Base-by-base conservation (phyloP, 805 yeast genomes). In the Maudiozyma serrabonitensis region DNA sequence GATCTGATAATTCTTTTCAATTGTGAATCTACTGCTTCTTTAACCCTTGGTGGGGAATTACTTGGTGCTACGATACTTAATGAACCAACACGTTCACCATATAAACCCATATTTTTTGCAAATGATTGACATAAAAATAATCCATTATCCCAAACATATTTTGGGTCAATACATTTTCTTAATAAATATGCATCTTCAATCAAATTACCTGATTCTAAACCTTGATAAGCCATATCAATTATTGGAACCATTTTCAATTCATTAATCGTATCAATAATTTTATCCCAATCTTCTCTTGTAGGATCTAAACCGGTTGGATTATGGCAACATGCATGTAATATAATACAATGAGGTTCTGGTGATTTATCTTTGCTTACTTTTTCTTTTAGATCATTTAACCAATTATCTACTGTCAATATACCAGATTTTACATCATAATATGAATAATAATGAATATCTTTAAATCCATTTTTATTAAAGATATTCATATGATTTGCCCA, bases 241-340 rank as follows among this genome's bases (percentile, higher is more conserved):
- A 91, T 74, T 40, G 95, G 95, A 67, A 85, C 76, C 60, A 87
- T 77, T 42, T 75, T 70, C 64, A 79, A 78, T 45, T 72, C 66
- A 57, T 76, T 69, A 40, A 86, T 64, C 34, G 82, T 79, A 45
- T 82, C 79, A 59, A 86, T 73, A 39, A 91, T 86, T 65, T 76
- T 69, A 53, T 76, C 74, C 96, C 96, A 89, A 64, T 90, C 87
- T 54, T 80, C 86, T 26, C 70, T 68, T 16, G 87, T 80, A 53
- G 95, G 93, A 65, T 90, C 97, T 66, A 90, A 81, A 55, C 97
- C 98, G 18, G 97, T 91, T 49, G 98, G 98, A 74, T 90, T 91
- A 73, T 90, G 97, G 61, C 96, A 93, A 66, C 96, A 89, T 8
- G 96, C 96, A 68, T 90, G 98, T 52, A 90, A 76, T 50, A 90